Percentiles rank a stretch among this genome's conserved stretches.
phyloP scores from a whole-genome alignment of 2,329 filamentous ascomycete species.

The Colletotrichum australisinense region DNA sequence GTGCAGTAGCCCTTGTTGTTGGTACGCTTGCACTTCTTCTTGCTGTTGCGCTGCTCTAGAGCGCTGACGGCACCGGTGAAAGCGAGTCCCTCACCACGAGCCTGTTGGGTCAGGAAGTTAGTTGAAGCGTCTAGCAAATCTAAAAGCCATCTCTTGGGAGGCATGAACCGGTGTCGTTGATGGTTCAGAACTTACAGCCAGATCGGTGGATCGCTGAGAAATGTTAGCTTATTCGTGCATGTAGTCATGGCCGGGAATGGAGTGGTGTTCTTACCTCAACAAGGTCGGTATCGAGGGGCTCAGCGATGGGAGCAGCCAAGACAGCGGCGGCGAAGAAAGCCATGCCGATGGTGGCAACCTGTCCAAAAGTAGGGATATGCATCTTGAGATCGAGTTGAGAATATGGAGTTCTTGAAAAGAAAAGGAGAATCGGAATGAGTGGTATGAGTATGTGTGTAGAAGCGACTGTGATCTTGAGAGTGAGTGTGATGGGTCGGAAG shows the following conservation, averaged over 20 bases:
- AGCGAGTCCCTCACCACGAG: constrained; percentile 10
- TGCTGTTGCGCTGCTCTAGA: constrained; percentile 18
- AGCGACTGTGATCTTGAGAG: constrained; percentile 15
- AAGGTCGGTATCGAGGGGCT: constrained; percentile 8
- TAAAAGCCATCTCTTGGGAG: not conserved
- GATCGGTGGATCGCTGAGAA: constrained; percentile 17
- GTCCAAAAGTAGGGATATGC: constrained; percentile 28
- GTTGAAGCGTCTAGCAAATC: not conserved
- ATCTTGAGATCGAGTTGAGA: constrained; percentile 12
- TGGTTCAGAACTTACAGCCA: not conserved
- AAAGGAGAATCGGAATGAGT: not conserved
- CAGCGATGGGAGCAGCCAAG: constrained; percentile 20
- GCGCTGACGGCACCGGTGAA: not conserved
- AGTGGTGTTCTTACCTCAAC: constrained; percentile 4
- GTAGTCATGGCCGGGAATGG: not conserved
- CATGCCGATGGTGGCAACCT: constrained; percentile 31
- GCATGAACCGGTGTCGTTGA: not conserved
- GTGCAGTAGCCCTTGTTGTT: constrained; percentile 13
- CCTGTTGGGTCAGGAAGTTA: not conserved
- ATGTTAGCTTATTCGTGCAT: not conserved
- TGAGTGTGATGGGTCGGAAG: constrained; percentile 10
- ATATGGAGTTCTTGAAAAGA: not conserved
- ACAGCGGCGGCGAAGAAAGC: constrained; percentile 26
- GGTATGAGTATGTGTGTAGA: not conserved
- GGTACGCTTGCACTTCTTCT: constrained; percentile 22